These are phyloP conservation scores for Ceriops tagal DNA, from an alignment of 345 rosid genomes.

Conservation along the genomic window DNA sequence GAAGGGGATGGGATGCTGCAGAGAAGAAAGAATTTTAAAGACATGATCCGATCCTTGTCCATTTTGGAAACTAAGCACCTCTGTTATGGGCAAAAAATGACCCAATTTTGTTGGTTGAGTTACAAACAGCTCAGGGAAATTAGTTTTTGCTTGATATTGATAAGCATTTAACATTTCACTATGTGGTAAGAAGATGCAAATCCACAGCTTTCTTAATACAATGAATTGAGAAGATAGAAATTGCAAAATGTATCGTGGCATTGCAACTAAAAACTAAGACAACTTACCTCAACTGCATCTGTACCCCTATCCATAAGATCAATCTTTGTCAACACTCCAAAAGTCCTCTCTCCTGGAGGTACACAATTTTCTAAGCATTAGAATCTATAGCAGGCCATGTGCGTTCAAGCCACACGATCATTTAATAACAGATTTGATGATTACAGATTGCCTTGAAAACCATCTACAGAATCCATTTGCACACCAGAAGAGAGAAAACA, in stretches of 20 bases:
- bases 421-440: neutral
- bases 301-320: conserved; percentile 99
- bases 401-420: neutral
- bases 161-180: too few species aligned
- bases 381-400: conserved; percentile 3
- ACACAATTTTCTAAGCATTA: neutral
- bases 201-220: too few species aligned
- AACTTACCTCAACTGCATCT: conserved; percentile 95
- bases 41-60: neutral
- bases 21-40: too few species aligned
- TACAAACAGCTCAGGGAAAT: neutral
- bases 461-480: too few species aligned
- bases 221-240: neutral
- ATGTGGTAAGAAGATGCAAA: too few species aligned
- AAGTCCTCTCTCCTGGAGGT: conserved; percentile 87
- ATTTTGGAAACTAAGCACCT: neutral
- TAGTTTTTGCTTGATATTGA: too few species aligned
- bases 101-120: neutral
- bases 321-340: conserved; percentile 97
- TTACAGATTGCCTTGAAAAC: neutral
- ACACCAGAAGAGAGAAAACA: too few species aligned
- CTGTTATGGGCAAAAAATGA: neutral
- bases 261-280: conserved; percentile 14
- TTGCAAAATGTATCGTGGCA: neutral
- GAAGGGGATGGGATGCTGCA: too few species aligned